Percentiles rank a stretch among this genome's conserved stretches.
Conservation (phyloP, 768 basidiomycete genomes). For the Rubroboletus pulcherrimus region DNA sequence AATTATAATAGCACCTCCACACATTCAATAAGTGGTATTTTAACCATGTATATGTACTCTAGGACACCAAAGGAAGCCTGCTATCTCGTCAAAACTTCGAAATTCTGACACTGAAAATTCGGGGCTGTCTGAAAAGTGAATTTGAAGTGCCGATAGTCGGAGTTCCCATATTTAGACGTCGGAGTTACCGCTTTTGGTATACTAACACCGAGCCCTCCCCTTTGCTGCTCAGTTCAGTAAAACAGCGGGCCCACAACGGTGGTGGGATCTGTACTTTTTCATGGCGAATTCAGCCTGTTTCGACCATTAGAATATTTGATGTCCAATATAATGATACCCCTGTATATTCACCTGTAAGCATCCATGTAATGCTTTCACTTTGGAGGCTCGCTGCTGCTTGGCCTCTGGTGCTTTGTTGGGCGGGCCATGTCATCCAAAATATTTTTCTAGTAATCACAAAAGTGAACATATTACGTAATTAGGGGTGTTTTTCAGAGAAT, state of each 20-base stretch:
- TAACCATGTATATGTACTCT: neutral
- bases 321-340: neutral
- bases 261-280: neutral
- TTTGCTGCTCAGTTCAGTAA: neutral
- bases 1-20: neutral
- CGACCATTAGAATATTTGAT: neutral
- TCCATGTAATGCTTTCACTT: too few species aligned
- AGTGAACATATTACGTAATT: too few species aligned
- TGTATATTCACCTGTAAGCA: conserved; percentile 1
- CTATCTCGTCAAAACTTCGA: neutral
- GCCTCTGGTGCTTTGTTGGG: too few species aligned
- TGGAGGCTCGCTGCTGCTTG: too few species aligned
- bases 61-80: neutral
- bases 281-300: neutral
- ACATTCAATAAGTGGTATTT: neutral
- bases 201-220: too few species aligned
- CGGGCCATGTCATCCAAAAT: too few species aligned
- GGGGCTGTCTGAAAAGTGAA: neutral
- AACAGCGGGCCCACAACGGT: neutral
- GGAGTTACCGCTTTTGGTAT: neutral
- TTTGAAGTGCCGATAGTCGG: neutral
- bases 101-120: neutral
- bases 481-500: neutral
- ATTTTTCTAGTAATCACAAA: too few species aligned
- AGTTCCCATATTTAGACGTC: neutral